Conservation (phyloP, 164 flowering plant species). For the Kingdonia uniflora region DNA sequence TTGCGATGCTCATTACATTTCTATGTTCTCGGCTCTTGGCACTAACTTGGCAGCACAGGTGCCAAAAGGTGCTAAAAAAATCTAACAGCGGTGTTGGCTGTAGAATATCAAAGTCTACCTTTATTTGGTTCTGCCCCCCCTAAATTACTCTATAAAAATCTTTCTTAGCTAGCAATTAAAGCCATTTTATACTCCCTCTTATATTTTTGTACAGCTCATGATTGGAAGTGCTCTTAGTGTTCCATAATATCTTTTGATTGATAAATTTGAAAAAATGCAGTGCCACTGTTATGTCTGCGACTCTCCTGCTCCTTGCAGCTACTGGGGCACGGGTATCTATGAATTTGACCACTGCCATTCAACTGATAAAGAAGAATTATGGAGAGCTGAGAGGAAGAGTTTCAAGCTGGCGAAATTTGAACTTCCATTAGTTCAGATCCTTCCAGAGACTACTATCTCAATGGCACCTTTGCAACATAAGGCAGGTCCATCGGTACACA, state of each 20-base stretch:
- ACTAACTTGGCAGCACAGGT: too few relatives aligned
- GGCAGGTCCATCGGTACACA: constrained; percentile 8
- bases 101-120: too few relatives aligned
- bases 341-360: constrained; percentile 70
- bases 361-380: constrained; percentile 60
- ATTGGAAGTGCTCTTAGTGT: neutral
- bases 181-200: too few relatives aligned
- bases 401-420: constrained; percentile 21
- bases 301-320: constrained; percentile 62
- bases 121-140: too few relatives aligned
- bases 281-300: constrained; percentile 98
- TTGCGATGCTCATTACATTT: too few relatives aligned
- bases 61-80: too few relatives aligned
- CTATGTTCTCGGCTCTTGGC: too few relatives aligned
- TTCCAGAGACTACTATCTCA: constrained; percentile 14
- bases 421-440: constrained; percentile 9
- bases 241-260: neutral
- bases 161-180: too few relatives aligned
- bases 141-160: neutral
- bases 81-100: too few relatives aligned
- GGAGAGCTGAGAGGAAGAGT: constrained; percentile 43
- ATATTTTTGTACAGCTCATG: neutral
- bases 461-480: constrained; percentile 7
- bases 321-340: constrained; percentile 57
- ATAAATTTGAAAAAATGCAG: constrained; percentile 31